Conservation (phyloP, 768 basidiomycete genomes). For the Rhizopogon rudus region DNA sequence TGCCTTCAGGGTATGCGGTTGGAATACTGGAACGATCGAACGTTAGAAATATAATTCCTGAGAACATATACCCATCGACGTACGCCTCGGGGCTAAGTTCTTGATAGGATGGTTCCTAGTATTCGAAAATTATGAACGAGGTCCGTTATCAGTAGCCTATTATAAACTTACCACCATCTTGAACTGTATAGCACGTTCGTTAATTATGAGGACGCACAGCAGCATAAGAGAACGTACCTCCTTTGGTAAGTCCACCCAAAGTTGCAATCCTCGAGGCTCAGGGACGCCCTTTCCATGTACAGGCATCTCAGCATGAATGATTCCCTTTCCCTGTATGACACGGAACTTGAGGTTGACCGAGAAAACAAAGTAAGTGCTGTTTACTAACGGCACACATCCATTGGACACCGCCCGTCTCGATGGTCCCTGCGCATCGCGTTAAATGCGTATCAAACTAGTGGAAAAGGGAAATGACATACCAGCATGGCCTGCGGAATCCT, state of each 20-base stretch:
- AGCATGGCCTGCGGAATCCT: conserved; percentile 87
- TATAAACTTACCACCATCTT: conserved; percentile 63
- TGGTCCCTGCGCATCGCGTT: conserved; percentile 26
- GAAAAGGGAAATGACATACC: conserved; percentile 27
- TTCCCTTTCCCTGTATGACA: conserved; percentile 49
- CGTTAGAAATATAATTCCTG: background rate
- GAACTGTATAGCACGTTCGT: conserved; percentile 35
- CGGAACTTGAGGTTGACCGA: background rate
- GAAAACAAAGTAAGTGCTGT: background rate
- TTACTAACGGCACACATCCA: conserved; percentile 84
- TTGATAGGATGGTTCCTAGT: conserved; percentile 75
- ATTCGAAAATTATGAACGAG: conserved; percentile 2
- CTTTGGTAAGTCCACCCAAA: conserved; percentile 83
- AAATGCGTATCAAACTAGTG: too few relatives aligned
- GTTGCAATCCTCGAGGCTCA: conserved; percentile 79
- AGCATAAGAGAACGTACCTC: conserved; percentile 32
- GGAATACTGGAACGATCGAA: conserved; percentile 49
- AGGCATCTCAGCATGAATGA: conserved; percentile 89
- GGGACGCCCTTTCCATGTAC: conserved; percentile 61
- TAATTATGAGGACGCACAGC: conserved; percentile 11
- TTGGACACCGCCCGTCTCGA: conserved; percentile 81
- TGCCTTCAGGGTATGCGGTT: conserved; percentile 65
- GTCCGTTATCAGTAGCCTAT: background rate
- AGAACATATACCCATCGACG: conserved; percentile 11
- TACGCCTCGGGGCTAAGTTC: conserved; percentile 66